Evolutionary conservation across 2,329 filamentous ascomycete genomes (phyloP).

Genomic region (Verruconis gallopava): DNA sequence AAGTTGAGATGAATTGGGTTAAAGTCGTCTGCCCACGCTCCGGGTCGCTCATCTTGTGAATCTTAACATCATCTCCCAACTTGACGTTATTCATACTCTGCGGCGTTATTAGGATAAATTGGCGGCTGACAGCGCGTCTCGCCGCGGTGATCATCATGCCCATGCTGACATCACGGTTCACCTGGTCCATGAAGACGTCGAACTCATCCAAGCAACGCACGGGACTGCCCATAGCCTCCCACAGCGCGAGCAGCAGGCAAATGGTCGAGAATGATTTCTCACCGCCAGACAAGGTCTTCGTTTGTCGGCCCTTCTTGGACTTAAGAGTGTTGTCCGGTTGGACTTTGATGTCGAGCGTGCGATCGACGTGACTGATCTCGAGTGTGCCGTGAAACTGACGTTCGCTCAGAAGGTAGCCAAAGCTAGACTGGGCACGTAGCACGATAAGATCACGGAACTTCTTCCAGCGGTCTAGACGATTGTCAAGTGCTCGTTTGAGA

Average conservation of each 20-base stretch:
- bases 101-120: constrained; percentile 94
- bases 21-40: constrained; percentile 37
- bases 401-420: constrained; percentile 79
- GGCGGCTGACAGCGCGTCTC: constrained; percentile 71
- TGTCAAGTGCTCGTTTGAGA: constrained; percentile 47
- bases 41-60: constrained; percentile 51
- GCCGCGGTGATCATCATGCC: constrained; percentile 89
- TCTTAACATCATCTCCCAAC: constrained; percentile 58
- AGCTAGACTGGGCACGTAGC: constrained; percentile 70
- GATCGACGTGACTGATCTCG: constrained; percentile 61
- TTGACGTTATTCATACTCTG: constrained; percentile 57
- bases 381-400: constrained; percentile 77
- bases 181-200: constrained; percentile 98
- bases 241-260: constrained; percentile 80
- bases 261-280: constrained; percentile 98
- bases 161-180: constrained; percentile 87
- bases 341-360: constrained; percentile 58
- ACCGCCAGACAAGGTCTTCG: constrained; percentile 85
- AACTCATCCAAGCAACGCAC: constrained; percentile 95
- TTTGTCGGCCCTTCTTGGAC: constrained; percentile 60
- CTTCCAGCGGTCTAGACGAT: constrained; percentile 64
- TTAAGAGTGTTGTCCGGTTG: constrained; percentile 57
- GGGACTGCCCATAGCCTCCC: constrained; percentile 96
- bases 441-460: constrained; percentile 77
- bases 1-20: too few relatives aligned